Evolutionary conservation across 257 asterid genomes (phyloP), one percentile per base, ranked within the genome.

Genomic region (Verbascum thapsus): DNA sequence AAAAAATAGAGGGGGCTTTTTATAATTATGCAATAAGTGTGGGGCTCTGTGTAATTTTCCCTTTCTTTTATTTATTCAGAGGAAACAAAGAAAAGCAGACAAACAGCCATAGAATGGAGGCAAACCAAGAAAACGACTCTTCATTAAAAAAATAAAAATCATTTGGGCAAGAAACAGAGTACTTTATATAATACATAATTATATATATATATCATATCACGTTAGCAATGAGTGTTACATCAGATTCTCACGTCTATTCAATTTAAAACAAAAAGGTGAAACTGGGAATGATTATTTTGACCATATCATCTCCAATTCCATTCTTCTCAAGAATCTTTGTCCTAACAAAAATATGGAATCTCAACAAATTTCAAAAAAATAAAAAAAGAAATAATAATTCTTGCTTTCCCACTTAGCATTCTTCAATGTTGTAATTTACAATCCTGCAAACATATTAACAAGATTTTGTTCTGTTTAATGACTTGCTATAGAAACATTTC

Each of bases 81-180:
- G 20, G 15, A 4, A 30, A 59, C 6, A 22, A 50, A 44, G 26
- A 59, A 67, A 67, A 62, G 62, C 37, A 47, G 63, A 68, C 64
- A 68, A 43, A 54, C 38, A 60, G 73, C n/a, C n/a, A n/a, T 35
- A 60, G 60, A 72, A 52, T 47, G 68, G 71, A 64, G 80, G 68
- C 42, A 70, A 59, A 76, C 80, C 75, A 83, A 77, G 67, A 68
- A 75, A 76, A 62, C 62, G 48, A 67, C 85, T 81, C 80, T 77
- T 75, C 83, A 90, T 81, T 70, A 76, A 80, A 76, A 84, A 85
- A 90, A 81, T 70, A 76, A 81, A 76, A 84, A 85, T 83, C 82
- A 81, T 85, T 72, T 66, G 71, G 82, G 77, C 79, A 69, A 11
- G 63, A 63, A 70, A 72, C 67, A 66, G 30, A 22, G 34, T 67